Percentiles rank a stretch among this genome's conserved stretches.
Evolutionary conservation across 1,284 basidiomycete genomes (phyloP).

Genomic region (Tilletiopsis washingtonensis): DNA sequence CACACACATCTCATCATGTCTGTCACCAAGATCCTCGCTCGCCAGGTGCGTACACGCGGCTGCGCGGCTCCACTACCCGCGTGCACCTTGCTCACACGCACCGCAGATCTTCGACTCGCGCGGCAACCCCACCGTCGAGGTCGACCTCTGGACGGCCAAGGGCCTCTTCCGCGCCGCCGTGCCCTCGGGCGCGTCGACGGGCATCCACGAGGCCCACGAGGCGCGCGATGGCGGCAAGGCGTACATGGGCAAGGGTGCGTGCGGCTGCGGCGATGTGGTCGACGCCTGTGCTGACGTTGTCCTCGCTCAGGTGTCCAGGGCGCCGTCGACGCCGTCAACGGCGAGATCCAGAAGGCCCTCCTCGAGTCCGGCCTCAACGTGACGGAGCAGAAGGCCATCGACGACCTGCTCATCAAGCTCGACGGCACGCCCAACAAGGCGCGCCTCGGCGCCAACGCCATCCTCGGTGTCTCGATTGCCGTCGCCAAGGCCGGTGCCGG

Average conservation of each 20-base stretch:
- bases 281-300: neutral
- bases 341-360: constrained; percentile 78
- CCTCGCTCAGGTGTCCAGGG: constrained; percentile 69
- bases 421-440: constrained; percentile 98
- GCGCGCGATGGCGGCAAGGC: constrained; percentile 92
- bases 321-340: constrained; percentile 92
- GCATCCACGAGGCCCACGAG: constrained; percentile 96
- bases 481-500: constrained; percentile 81
- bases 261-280: neutral
- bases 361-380: constrained; percentile 79
- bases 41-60: constrained; percentile 6
- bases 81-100: neutral
- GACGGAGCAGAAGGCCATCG: constrained; percentile 89
- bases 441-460: constrained; percentile 98
- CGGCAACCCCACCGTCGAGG: constrained; percentile 48
- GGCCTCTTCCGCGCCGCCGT: constrained; percentile 87
- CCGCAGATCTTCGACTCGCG: constrained; percentile 31
- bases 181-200: constrained; percentile 96
- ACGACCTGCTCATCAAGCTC: constrained; percentile 97
- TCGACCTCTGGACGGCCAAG: constrained; percentile 45
- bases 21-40: constrained; percentile 14
- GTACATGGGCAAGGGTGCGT: constrained; percentile 74
- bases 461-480: constrained; percentile 96
- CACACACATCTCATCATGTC: constrained; percentile 14
- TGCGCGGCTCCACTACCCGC: neutral